These are phyloP conservation scores for Paratinospora sagittata DNA, from an alignment of 164 flowering plant genomes.

Conservation along the genomic window DNA sequence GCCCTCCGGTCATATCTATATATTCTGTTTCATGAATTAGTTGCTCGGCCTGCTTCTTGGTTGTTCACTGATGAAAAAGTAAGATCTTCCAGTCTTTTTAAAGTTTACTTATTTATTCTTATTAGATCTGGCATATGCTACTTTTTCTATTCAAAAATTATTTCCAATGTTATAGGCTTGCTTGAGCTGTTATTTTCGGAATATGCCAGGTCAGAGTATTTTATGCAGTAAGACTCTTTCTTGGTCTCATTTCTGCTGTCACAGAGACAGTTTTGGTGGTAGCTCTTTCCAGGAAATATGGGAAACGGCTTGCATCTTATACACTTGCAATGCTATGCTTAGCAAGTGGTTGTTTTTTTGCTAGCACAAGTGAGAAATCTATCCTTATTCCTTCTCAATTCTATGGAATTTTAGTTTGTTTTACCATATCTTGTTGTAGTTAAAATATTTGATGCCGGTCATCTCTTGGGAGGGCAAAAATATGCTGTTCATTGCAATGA, in stretches of 20 bases:
- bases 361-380: conserved; percentile 85
- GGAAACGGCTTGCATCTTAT: conserved; percentile 85
- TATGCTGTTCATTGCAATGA: not conserved
- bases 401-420: not conserved
- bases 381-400: conserved; percentile 3
- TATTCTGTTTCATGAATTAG: conserved; percentile 70
- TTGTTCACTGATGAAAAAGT: conserved; percentile 71
- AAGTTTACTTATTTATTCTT: not conserved
- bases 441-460: not conserved
- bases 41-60: conserved; percentile 84
- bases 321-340: conserved; percentile 93
- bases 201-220: conserved; percentile 81
- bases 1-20: conserved; percentile 88
- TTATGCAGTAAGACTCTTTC: conserved; percentile 85
- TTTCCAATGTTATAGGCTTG: not conserved
- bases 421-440: not conserved
- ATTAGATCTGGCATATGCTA: not conserved
- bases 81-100: conserved; percentile 20
- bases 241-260: conserved; percentile 66
- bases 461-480: not conserved
- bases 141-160: conserved; percentile 3
- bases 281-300: conserved; percentile 88
- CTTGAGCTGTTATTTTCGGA: conserved; percentile 6
- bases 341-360: conserved; percentile 94
- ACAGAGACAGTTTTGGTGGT: conserved; percentile 75